Evolutionary conservation across 768 basidiomycete genomes (phyloP).

Genomic region (Zangia roseola): DNA sequence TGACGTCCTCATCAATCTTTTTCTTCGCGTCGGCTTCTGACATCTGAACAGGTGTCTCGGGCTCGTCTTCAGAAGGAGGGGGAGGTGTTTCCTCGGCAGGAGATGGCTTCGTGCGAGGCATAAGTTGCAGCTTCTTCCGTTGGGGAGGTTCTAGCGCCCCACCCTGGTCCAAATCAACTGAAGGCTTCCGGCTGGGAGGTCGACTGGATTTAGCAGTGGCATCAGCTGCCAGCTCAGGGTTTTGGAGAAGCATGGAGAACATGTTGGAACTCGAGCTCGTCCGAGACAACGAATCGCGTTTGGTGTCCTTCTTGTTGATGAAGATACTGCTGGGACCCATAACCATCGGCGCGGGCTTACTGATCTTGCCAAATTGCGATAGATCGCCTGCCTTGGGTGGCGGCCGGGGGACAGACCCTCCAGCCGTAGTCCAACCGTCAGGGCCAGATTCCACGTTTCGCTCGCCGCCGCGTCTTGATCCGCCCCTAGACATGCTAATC

Average conservation of each 20-base stretch:
- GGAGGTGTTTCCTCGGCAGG: constrained; percentile 46
- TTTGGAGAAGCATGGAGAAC: constrained; percentile 81
- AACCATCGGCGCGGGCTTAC: constrained; percentile 61
- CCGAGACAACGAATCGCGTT: constrained; percentile 75
- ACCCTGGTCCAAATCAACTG: constrained; percentile 47
- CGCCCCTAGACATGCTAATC: constrained; percentile 83
- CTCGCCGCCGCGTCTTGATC: constrained; percentile 83
- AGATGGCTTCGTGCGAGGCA: constrained; percentile 71
- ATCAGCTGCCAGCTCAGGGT: constrained; percentile 55
- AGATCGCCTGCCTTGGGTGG: constrained; percentile 82
- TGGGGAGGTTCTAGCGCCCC: constrained; percentile 49
- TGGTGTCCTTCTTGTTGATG: constrained; percentile 67
- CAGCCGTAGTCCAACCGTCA: constrained; percentile 88
- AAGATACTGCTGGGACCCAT: constrained; percentile 89
- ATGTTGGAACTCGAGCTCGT: constrained; percentile 81
- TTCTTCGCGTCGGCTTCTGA: constrained; percentile 64
- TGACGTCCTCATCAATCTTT: constrained; percentile 78
- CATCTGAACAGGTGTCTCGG: constrained; percentile 49
- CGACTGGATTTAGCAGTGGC: constrained; percentile 50
- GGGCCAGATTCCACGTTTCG: constrained; percentile 61
- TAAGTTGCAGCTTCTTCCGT: constrained; percentile 70
- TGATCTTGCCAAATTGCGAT: constrained; percentile 87
- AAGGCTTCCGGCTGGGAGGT: constrained; percentile 49
- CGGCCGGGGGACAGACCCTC: constrained; percentile 48
- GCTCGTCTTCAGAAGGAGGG: constrained; percentile 49